Evolutionary conservation across 2,329 filamentous ascomycete genomes (phyloP), one percentile per base, ranked within the genome.

Genomic region (Stemphylium lycopersici): DNA sequence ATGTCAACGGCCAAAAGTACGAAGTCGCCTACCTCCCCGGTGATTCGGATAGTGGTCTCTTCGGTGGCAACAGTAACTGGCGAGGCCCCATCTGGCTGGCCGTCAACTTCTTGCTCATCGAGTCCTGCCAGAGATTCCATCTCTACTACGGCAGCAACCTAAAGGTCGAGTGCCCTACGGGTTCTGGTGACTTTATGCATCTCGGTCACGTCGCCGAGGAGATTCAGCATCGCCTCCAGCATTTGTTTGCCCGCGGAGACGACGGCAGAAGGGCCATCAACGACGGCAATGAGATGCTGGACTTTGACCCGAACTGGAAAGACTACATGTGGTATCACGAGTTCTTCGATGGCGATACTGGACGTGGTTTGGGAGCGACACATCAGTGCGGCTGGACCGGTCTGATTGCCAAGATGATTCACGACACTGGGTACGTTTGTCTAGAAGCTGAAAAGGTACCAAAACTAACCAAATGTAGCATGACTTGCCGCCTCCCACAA

Each of bases 361-460:
- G 93, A 12, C 89, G 92, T 63, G 93, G 95, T 13, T 83, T 98
- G 1, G 93, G 93, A 52, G 91, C 93, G 33, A 93, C 88, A 42
- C 95, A 98, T 76, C 95, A 98, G 76, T 96, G 91, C 71, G 93
- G 93, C 44, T 98, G 95, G 93, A 97, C 93, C 33, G 93, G 93
- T 20, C 77, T 98, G 63, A 92, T 98, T 73, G 93, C 93, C 22
- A 93, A 96, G 77, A 90, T 98, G 86, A 98, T 98, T 56, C 93
- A 98, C 67, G 95, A 98, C 71, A 97, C 93, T 64, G 93, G 93
- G 90, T 95, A 87, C 80, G 88, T 78, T 61, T 26, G 5, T 29
- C 13, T 39, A 37, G 4, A n/a, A 11, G 34, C n/a, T n/a, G 18
- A n/a, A 36, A 36, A 8, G 11, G 10, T 31, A 18, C 18, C 15